Evolutionary conservation across 352 stramenopile species (phyloP).

Genomic region (Pythium rishiriense): DNA sequence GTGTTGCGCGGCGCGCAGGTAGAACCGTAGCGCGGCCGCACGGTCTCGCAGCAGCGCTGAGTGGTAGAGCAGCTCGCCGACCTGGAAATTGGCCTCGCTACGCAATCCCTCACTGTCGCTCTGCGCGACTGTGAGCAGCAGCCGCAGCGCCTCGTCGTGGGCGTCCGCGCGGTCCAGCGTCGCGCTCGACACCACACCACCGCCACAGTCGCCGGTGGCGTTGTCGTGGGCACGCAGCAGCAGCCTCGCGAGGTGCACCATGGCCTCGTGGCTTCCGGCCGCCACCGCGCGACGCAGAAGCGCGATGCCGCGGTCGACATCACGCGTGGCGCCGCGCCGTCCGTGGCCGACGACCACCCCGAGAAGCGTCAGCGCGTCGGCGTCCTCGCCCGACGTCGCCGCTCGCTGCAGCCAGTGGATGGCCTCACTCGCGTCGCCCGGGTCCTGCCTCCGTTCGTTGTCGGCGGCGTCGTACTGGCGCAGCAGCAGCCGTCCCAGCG

Average conservation of each 20-base stretch:
- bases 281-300: slow-evolving; percentile 53
- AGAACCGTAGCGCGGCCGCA: slow-evolving; percentile 56
- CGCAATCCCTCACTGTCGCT: slow-evolving; percentile 19
- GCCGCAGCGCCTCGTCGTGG: slow-evolving; percentile 60
- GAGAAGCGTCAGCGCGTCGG: slow-evolving; percentile 46
- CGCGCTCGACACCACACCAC: slow-evolving; percentile 26
- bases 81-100: slow-evolving; percentile 39
- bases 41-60: slow-evolving; percentile 52
- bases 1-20: slow-evolving; percentile 49
- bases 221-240: slow-evolving; percentile 27
- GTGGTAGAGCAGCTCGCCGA: slow-evolving; percentile 58
- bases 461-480: slow-evolving; percentile 18
- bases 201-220: too few relatives aligned
- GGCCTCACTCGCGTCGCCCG: slow-evolving; percentile 34
- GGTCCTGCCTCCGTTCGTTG: neutral
- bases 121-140: slow-evolving; percentile 55
- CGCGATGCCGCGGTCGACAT: slow-evolving; percentile 54
- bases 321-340: slow-evolving; percentile 46
- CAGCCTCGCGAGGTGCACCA: slow-evolving; percentile 54
- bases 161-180: slow-evolving; percentile 54
- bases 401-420: slow-evolving; percentile 72
- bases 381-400: slow-evolving; percentile 37
- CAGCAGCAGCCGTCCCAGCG: slow-evolving; percentile 49
- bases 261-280: slow-evolving; percentile 45
- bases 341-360: slow-evolving; percentile 46